Evolutionary conservation across 768 basidiomycete species (phyloP).

Genomic region (Serpula lacrymans): DNA sequence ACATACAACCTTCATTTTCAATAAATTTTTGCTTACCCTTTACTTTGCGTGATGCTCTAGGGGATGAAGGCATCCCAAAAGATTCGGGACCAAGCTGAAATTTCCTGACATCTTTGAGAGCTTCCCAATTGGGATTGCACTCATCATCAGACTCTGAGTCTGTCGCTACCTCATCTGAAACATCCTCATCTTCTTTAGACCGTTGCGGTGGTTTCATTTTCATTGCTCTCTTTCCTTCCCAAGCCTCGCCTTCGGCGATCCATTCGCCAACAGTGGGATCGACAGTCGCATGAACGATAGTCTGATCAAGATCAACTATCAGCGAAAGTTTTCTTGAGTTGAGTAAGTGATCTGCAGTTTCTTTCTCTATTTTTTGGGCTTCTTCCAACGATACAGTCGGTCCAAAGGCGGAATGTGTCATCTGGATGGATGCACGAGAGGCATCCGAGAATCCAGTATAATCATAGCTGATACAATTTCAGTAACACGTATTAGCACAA

Average conservation of each 20-base stretch:
- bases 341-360: constrained; percentile 77
- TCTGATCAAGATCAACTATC: constrained; percentile 98
- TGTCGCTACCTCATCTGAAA: constrained; percentile 39
- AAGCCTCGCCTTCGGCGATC: constrained; percentile 82
- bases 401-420: constrained; percentile 90
- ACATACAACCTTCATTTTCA: constrained; percentile 84
- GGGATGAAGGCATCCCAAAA: constrained; percentile 45
- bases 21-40: constrained; percentile 64
- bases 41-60: constrained; percentile 34
- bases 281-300: constrained; percentile 97
- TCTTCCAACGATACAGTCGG: constrained; percentile 92
- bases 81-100: constrained; percentile 85
- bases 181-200: constrained; percentile 26
- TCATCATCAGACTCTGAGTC: constrained; percentile 46
- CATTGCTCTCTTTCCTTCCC: constrained; percentile 61
- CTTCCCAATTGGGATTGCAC: constrained; percentile 91
- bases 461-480: constrained; percentile 52
- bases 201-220: constrained; percentile 34
- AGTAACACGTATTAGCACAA: constrained; percentile 6
- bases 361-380: constrained; percentile 83
- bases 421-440: constrained; percentile 83
- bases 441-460: constrained; percentile 88
- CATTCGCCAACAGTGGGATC: constrained; percentile 99
- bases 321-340: constrained; percentile 78
- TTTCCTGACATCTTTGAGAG: constrained; percentile 84